Evolutionary conservation across 495 filamentous ascomycete species (phyloP).

Genomic region (Daldinia childiae): DNA sequence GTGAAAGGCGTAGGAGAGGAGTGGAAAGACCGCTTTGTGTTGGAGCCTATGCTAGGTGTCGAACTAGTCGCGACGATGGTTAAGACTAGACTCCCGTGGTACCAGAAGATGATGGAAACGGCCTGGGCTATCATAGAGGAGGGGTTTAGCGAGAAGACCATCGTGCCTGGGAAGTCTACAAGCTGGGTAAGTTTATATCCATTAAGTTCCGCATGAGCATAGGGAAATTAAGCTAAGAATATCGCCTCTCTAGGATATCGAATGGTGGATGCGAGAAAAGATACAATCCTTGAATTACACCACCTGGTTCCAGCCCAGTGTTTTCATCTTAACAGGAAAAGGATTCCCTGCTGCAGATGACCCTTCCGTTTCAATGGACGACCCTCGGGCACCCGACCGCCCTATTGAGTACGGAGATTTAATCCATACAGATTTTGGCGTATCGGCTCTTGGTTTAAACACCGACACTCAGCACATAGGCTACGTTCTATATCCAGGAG

Average conservation of each 20-base stretch:
- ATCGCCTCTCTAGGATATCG: conserved; percentile 50
- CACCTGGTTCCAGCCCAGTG: conserved; percentile 59
- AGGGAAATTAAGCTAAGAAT: conserved; percentile 7
- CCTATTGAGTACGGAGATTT: conserved; percentile 54
- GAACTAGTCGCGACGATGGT: conserved; percentile 58
- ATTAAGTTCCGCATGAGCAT: background rate
- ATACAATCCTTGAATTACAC: conserved; percentile 59
- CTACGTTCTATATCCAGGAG: conserved; percentile 56
- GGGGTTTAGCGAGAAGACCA: conserved; percentile 55
- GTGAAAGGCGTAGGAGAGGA: conserved; percentile 44
- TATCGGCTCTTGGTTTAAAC: conserved; percentile 58
- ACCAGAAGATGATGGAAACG: conserved; percentile 55
- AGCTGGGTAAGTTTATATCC: conserved; percentile 46
- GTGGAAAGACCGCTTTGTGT: conserved; percentile 50
- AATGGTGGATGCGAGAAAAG: conserved; percentile 59
- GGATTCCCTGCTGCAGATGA: conserved; percentile 33
- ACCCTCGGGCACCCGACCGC: conserved; percentile 29
- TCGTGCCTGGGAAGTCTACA: conserved; percentile 53
- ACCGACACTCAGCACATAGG: conserved; percentile 61
- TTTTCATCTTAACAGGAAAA: conserved; percentile 49
- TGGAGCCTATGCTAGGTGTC: conserved; percentile 54
- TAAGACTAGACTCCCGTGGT: conserved; percentile 50
- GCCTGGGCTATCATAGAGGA: conserved; percentile 60
- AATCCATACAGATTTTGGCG: conserved; percentile 60
- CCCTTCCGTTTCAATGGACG: conserved; percentile 15